Evolutionary conservation across 2,329 filamentous ascomycete species (phyloP).

Genomic region (Fusarium sambucinum): DNA sequence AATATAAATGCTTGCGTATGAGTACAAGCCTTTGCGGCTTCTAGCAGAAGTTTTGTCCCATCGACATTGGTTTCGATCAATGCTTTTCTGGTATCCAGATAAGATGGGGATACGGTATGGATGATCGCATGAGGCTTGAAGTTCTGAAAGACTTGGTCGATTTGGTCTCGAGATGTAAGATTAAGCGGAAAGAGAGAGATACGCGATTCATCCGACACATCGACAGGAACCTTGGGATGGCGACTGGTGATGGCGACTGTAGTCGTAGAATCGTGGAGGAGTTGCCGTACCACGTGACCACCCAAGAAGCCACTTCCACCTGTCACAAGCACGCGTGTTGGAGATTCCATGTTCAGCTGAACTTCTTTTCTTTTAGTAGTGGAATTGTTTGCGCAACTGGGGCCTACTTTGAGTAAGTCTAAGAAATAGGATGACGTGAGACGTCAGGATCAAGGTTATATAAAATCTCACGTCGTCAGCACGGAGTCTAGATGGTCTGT

Average conservation of each 20-base stretch:
- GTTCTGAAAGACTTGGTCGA: background rate
- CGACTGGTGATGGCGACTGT: constrained; percentile 1
- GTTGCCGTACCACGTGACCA: constrained; percentile 8
- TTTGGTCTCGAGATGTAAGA: background rate
- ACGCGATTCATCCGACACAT: background rate
- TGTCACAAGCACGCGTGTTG: background rate
- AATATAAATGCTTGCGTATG: background rate
- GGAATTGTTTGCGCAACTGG: too few relatives aligned
- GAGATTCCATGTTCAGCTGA: background rate
- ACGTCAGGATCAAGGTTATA: background rate
- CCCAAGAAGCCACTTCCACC: constrained; percentile 14
- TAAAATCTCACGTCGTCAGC: background rate
- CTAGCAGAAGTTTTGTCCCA: background rate
- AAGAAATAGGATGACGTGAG: background rate
- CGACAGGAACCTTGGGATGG: background rate
- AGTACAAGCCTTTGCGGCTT: background rate
- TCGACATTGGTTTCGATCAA: background rate
- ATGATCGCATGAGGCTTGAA: background rate
- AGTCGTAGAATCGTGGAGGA: fast-evolving
- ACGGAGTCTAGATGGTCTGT: background rate
- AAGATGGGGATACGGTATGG: background rate
- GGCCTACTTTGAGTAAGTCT: too few relatives aligned
- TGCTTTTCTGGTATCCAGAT: background rate
- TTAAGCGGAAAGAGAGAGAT: background rate
- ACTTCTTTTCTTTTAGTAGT: too few relatives aligned